Conservation (phyloP, 179 eudicot species). For the Beta corolliflora region DNA sequence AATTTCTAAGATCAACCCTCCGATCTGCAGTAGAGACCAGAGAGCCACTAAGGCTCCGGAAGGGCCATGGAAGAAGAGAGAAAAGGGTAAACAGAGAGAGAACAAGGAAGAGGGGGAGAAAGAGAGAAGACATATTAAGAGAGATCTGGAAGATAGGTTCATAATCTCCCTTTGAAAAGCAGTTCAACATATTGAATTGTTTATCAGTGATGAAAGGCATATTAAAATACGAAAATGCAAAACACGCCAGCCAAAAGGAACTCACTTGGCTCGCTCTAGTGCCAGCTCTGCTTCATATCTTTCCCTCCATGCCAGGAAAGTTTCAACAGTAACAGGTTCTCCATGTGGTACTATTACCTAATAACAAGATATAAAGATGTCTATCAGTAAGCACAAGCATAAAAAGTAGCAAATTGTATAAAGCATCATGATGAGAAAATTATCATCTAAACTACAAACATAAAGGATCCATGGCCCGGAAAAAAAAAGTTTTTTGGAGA, state of each 20-base stretch:
- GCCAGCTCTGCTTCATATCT: conserved; percentile 96
- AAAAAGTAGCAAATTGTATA: background rate
- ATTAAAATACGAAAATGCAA: background rate
- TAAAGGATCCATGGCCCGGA: background rate
- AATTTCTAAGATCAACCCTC: background rate
- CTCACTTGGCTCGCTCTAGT: conserved; percentile 94
- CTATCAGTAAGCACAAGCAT: conserved; percentile 6
- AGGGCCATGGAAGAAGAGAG: no score
- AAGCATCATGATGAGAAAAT: background rate
- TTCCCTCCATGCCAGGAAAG: conserved; percentile 95
- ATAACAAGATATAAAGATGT: conserved; percentile 11
- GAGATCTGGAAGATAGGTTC: background rate
- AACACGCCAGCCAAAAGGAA: conserved; percentile 16
- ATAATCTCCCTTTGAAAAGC: background rate
- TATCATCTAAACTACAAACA: background rate
- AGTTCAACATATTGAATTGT: background rate
- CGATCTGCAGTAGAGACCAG: background rate
- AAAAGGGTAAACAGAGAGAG: background rate
- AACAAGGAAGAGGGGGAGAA: background rate
- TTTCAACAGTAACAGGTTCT: conserved; percentile 87
- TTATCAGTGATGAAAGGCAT: background rate
- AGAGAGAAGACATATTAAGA: background rate
- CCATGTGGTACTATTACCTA: conserved; percentile 94
- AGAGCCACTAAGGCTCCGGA: background rate
- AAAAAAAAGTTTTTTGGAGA: no score